Conservation (phyloP, 805 yeast genomes). For the Hanseniaspora thailandica region DNA sequence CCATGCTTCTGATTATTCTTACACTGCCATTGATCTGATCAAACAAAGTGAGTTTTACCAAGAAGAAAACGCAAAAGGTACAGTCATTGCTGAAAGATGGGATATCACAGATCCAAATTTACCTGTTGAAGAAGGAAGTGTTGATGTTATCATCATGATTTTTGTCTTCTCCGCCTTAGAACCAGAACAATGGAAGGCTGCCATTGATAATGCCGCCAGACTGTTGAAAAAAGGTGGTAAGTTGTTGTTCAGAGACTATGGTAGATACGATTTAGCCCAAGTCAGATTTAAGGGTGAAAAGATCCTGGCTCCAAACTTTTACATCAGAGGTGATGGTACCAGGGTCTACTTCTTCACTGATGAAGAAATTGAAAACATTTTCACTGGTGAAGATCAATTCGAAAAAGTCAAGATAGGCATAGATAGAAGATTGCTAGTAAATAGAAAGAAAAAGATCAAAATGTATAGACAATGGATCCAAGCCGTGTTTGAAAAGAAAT, state of each 20-base stretch:
- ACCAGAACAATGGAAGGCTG: conserved; percentile 82
- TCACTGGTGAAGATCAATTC: conserved; percentile 44
- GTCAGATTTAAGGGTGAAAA: conserved; percentile 84
- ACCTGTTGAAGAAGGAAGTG: conserved; percentile 80
- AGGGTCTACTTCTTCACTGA: conserved; percentile 94
- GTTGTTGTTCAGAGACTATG: conserved; percentile 84
- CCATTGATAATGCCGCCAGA: conserved; percentile 56
- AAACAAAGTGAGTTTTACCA: conserved; percentile 23
- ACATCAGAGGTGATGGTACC: conserved; percentile 95
- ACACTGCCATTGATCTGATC: conserved; percentile 80
- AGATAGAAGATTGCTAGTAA: conserved; percentile 81
- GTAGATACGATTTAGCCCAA: conserved; percentile 91
- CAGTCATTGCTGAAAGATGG: conserved; percentile 85
- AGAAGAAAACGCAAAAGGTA: conserved; percentile 7
- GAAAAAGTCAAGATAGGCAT: conserved; percentile 69
- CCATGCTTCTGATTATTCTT: conserved; percentile 80
- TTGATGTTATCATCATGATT: conserved; percentile 87
- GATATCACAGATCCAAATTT: conserved; percentile 64
- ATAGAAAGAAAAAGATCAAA: conserved; percentile 80
- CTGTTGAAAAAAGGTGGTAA: conserved; percentile 87
- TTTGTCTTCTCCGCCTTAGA: conserved; percentile 87
- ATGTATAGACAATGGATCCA: conserved; percentile 97
- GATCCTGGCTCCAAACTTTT: conserved; percentile 79
- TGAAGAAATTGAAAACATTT: conserved; percentile 71
- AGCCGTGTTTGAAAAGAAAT: conserved; percentile 57